These are phyloP conservation scores for Schizophyllum commune DNA, from an alignment of 1,284 basidiomycete genomes.

Conservation along the genomic window DNA sequence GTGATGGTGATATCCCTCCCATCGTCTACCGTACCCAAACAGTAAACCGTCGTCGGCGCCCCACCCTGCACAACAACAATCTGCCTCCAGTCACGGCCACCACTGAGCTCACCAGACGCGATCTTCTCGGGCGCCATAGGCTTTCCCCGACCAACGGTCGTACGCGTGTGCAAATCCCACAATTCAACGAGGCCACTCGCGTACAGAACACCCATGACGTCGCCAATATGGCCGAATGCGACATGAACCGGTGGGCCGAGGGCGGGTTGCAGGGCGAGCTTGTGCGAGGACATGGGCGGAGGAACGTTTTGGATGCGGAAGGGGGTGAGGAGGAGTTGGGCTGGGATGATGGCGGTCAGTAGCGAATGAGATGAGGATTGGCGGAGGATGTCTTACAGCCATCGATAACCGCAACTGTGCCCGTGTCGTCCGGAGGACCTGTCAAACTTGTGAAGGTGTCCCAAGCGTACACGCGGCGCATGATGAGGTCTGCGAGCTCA, in stretches of 20 bases:
- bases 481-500: conserved; percentile 35
- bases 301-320: conserved; percentile 93
- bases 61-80: conserved; percentile 18
- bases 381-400: conserved; percentile 55
- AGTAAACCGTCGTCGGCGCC: conserved; percentile 12
- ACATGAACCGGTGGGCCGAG: conserved; percentile 54
- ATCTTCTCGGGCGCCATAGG: conserved; percentile 49
- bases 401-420: conserved; percentile 87
- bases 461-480: conserved; percentile 69
- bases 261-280: conserved; percentile 37
- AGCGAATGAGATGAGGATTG: conserved; percentile 1
- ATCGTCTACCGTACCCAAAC: conserved; percentile 7
- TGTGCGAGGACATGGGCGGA: conserved; percentile 86
- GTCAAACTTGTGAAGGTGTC: conserved; percentile 65
- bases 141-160: conserved; percentile 56
- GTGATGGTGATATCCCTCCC: conserved; percentile 12
- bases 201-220: conserved; percentile 67
- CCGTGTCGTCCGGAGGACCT: conserved; percentile 70
- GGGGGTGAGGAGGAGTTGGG: conserved; percentile 78
- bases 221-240: conserved; percentile 49
- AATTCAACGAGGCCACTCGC: conserved; percentile 55
- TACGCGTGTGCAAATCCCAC: conserved; percentile 62
- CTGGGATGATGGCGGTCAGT: conserved; percentile 27
- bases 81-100: conserved; percentile 28
- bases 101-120: conserved; percentile 29